Percentiles rank a stretch among this genome's conserved stretches.
Conservation (phyloP, 1,284 basidiomycete species). For the Moesziomyces parantarcticus region DNA sequence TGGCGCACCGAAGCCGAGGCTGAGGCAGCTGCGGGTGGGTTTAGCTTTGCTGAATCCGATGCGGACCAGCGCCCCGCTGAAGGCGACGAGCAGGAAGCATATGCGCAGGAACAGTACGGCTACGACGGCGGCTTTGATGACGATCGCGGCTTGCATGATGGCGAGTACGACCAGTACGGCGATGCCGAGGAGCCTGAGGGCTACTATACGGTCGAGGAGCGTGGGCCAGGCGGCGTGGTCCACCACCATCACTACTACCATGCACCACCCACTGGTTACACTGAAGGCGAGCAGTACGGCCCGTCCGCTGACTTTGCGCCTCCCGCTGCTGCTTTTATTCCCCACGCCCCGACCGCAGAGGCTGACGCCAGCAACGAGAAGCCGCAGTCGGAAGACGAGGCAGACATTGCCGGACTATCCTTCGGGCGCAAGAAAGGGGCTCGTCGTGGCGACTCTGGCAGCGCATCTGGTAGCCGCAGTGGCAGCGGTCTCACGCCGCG, state of each 20-base stretch:
- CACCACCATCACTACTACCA: constrained; percentile 63
- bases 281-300: constrained; percentile 9
- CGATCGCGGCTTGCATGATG: constrained; percentile 4
- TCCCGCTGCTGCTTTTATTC: too few relatives aligned
- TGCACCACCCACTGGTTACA: constrained; percentile 8
- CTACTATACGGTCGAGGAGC: constrained; percentile 39
- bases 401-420: constrained; percentile 57
- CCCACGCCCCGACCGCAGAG: neutral
- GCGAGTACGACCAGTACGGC: constrained; percentile 30
- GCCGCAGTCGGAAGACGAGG: constrained; percentile 53
- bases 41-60: constrained; percentile 36
- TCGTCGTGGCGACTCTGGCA: constrained; percentile 16
- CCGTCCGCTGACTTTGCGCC: neutral
- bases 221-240: constrained; percentile 37
- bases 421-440: constrained; percentile 42
- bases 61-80: constrained; percentile 10
- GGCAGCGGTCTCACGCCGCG: constrained; percentile 19
- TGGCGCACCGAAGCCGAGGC: constrained; percentile 58
- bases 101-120: constrained; percentile 14
- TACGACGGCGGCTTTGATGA: constrained; percentile 16
- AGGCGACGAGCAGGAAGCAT: neutral
- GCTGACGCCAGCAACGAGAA: constrained; percentile 3
- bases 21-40: constrained; percentile 57
- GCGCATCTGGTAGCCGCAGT: constrained; percentile 22
- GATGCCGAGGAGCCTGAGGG: constrained; percentile 35